Evolutionary conservation across 345 rosid species (phyloP), one percentile per base, ranked within the genome.

Genomic region (Gossypium sturtianum): DNA sequence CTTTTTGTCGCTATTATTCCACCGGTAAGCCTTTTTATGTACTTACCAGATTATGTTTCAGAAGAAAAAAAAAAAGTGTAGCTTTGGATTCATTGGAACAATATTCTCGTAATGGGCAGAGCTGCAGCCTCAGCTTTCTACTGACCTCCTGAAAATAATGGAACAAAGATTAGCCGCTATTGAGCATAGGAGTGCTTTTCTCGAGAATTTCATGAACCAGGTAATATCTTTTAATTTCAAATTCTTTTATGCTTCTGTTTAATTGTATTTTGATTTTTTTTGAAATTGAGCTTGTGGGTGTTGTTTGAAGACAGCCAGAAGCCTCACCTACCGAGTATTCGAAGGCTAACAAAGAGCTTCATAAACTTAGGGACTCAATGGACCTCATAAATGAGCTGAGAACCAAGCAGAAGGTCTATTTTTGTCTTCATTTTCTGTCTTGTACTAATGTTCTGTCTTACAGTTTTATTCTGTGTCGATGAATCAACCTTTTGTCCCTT

Each of bases 271-370:
- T n/a, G 51, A 34, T 9, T 56, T 65, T 29, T 12, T 54, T 74
- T 62, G 25, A n/a, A 8, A 52, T 68, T 60, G 25, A 71, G 56
- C 43, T 29, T 75, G 77, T 51, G 38, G 74, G 12, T 79, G 66
- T 85, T 87, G 86, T 74, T 79, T 82, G 84, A 91, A 91, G 94
- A 89, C 90, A 93, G 98, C 96, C 94, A 59, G 98, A 93, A 83
- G 87, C 85, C 81, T 89, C 91, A 2, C 94, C 88, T n/a, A 58
- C 80, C 13, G 98, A 90, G 80, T 93, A 81, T 75, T 76, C 97
- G 0, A 90, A 66, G 79, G 97, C 97, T 74, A 95, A 91, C 80
- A 93, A 93, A 81, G 99, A 95, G 80, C 89, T 93, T 65, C 85
- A 89, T 75, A 95, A 86, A 82, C 85, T 91, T n/a, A 82, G 88